phyloP scores from a whole-genome alignment of 192 early-diverging fungal genomes.

The Coemansia sp. region DNA sequence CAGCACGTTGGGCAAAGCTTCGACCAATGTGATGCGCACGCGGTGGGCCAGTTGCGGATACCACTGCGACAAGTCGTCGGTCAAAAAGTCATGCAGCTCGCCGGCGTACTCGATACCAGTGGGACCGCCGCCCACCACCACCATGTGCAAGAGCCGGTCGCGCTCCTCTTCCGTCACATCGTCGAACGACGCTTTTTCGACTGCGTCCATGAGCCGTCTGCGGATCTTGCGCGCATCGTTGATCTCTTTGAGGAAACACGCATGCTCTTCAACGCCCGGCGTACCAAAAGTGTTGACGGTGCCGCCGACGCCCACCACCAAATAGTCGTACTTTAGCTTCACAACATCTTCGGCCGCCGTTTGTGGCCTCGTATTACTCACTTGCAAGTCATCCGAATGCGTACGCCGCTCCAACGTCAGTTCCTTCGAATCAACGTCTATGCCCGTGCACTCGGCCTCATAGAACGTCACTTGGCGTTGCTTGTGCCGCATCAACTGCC shows the following conservation, averaged over 20 bases:
- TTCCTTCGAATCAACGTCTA: conserved; percentile 78
- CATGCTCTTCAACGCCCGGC: conserved; percentile 80
- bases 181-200: conserved; percentile 75
- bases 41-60: conserved; percentile 70
- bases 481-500: conserved; percentile 84
- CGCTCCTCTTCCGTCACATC: conserved; percentile 63
- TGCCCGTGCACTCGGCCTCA: conserved; percentile 88
- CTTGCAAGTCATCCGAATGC: conserved; percentile 57
- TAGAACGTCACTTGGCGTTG: conserved; percentile 78
- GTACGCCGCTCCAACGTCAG: conserved; percentile 70
- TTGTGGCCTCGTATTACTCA: conserved; percentile 58
- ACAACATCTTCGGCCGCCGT: conserved; percentile 19
- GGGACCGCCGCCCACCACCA: conserved; percentile 85
- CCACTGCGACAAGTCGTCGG: conserved; percentile 72
- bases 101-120: conserved; percentile 75
- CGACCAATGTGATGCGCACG: conserved; percentile 69
- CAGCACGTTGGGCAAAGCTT: conserved; percentile 77
- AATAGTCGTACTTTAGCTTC: conserved; percentile 69
- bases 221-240: conserved; percentile 81
- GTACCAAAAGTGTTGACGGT: conserved; percentile 83
- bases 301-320: conserved; percentile 81
- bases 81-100: conserved; percentile 80
- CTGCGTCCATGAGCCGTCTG: conserved; percentile 72
- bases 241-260: conserved; percentile 83
- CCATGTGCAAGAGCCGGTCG: conserved; percentile 72